Base-by-base conservation (phyloP, 1,284 basidiomycete species). In the Sphagnurus paluster region DNA sequence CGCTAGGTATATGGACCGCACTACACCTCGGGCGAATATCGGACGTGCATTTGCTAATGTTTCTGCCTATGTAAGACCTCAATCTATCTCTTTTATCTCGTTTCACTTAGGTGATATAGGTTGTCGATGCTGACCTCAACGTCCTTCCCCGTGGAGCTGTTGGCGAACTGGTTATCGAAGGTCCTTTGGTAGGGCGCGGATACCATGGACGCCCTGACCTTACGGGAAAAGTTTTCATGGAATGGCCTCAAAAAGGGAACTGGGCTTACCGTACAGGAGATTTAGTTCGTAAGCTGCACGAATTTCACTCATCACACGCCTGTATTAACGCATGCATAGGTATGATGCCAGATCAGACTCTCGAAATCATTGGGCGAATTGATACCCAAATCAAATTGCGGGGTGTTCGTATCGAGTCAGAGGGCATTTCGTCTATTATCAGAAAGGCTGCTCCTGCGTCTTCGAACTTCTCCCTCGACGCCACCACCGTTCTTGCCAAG, bases 311-410 rank as follows among this genome's bases (percentile, higher is more conserved):
- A 38, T 13, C 33, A 13, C 37, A 43, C 42, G 21, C 29, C 37
- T 17, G 46, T 3, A 11, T 20, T 34, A 5, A 38, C 19, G 7
- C 8, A 16, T 34, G 14, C 28, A 8, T 25, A 68, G 67, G 78
- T 36, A 77, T 80, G 74, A 73, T 77, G 64, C 74, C 75, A 1
- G 75, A 80, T 49, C 66, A 63, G n/a, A 71, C 72, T 4, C 55
- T 80, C 17, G 73, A 79, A 52, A 78, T 80, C 42, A 60, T 77
- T 21, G 79, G 78, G n/a, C 70, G 78, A 17, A 75, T 77, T 34
- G 79, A 80, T 51, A 72, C 72, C 13, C 79, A 80, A 52, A 73
- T 79, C 57, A 80, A 80, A 60, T 60, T 79, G 28, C 68, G 74
- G 30, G 77, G 78, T 20, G 76, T 79, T 23, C 70, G 78, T 9